Base-by-base conservation (phyloP, 2,329 filamentous ascomycete species). In the Tolypocladium inflatum region DNA sequence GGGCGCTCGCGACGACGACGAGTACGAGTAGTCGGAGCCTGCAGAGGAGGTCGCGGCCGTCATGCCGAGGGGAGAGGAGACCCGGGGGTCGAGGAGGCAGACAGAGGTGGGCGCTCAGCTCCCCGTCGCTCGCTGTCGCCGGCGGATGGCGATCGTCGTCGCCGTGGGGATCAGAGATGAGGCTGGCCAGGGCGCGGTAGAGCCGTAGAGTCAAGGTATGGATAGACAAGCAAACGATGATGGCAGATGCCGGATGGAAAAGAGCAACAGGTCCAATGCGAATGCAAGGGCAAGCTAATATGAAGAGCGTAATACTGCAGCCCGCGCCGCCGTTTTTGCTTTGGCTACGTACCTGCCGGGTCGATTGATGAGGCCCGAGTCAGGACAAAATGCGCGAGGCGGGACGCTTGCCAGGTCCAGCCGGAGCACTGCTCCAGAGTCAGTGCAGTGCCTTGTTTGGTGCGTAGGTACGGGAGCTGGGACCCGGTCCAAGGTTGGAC, bases 41-140 rank as follows among this genome's bases (percentile, higher is more conserved):
- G 60, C 62, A 39, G 63, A 61, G 50, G 62, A 57, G 55, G 62
- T 56, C 56, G 60, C 52, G 33, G 63, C 64, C 48, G 78, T 79
- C 60, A 64, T 64, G 60, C 48, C 59, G 58, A 57, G 61, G 55
- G 21, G 26, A 21, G 45, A 10, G 21, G 15, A 5, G 38, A 6
- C 21, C 21, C 4, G 37, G 8, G 26, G 11, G 19, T n/a, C 6
- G 10, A 39, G 13, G 37, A 30, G 26, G 38, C 39, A 35, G 45
- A 10, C 15, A 43, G 26, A 42, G 37, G 48, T 8, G 43, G 39
- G 23, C 52, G 45, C 26, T 21, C 45, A 26, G 45, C 45, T 26
- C 19, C 39, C 39, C 39, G 39, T 41, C 19, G 39, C 17, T 41
- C 39, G 39, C 39, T 41, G 39, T 9, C 17, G 39, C 39, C 38